These are phyloP conservation scores for Acrocalymma vagum DNA, from an alignment of 2,329 filamentous ascomycete species.

Conservation along the genomic window DNA sequence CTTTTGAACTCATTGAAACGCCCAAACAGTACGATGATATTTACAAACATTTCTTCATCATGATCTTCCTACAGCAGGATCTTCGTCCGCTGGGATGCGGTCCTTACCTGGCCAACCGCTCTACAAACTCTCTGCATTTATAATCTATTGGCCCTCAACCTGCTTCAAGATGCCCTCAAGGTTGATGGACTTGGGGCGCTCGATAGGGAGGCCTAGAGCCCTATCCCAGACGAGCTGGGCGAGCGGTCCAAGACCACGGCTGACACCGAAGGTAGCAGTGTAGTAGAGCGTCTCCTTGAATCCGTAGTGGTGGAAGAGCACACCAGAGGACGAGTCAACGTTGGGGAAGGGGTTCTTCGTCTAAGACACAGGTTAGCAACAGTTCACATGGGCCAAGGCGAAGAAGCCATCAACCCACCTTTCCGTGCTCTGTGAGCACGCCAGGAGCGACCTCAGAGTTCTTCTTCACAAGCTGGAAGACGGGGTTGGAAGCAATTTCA, in stretches of 20 bases:
- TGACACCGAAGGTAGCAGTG: conserved; percentile 75
- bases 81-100: too few species aligned
- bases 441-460: conserved; percentile 91
- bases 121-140: too few species aligned
- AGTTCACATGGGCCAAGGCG: background rate
- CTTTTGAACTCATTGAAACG: conserved; percentile 1
- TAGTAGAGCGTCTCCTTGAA: conserved; percentile 98
- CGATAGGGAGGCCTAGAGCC: conserved; percentile 91
- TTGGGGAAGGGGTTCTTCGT: conserved; percentile 98
- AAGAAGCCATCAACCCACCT: conserved; percentile 57
- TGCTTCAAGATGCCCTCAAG: conserved; percentile 81
- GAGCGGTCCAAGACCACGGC: conserved; percentile 80
- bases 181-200: conserved; percentile 98
- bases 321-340: conserved; percentile 91
- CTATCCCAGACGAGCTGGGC: conserved; percentile 97
- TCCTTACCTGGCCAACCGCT: too few species aligned
- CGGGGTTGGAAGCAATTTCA: conserved; percentile 84
- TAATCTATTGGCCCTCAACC: conserved; percentile 42
- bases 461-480: conserved; percentile 93
- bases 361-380: conserved; percentile 43
- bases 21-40: conserved; percentile 26
- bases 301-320: conserved; percentile 97
- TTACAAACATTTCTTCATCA: conserved; percentile 15
- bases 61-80: conserved; percentile 1
- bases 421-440: conserved; percentile 93